phyloP scores from a whole-genome alignment of 306 rosid species.

The Dalbergia cultrata region DNA sequence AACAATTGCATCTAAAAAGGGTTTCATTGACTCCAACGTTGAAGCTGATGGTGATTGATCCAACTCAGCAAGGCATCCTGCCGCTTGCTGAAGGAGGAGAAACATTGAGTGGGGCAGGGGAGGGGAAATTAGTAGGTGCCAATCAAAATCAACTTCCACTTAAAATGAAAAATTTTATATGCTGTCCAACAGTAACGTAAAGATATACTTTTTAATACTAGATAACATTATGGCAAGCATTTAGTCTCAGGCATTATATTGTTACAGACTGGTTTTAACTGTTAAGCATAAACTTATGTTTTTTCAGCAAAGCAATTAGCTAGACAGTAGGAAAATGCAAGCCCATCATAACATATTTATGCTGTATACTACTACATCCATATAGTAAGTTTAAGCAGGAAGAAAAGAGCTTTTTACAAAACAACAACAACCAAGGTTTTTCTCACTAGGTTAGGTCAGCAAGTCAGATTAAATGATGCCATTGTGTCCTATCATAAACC shows the following conservation, averaged over 20 bases:
- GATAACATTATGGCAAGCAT: slow-evolving; percentile 18
- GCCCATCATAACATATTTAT: slow-evolving; percentile 16
- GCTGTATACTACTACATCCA: slow-evolving; percentile 17
- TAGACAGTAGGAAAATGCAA: slow-evolving; percentile 21
- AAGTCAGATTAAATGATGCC: background rate
- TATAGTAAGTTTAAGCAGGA: slow-evolving; percentile 17
- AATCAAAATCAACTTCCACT: slow-evolving; percentile 42
- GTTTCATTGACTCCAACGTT: slow-evolving; percentile 79
- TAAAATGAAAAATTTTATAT: slow-evolving; percentile 6
- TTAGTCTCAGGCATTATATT: slow-evolving; percentile 44
- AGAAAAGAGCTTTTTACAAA: background rate
- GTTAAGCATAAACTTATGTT: slow-evolving; percentile 5
- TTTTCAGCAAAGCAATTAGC: slow-evolving; percentile 4
- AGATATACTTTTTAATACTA: slow-evolving; percentile 21
- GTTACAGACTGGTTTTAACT: slow-evolving; percentile 28
- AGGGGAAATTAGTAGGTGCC: slow-evolving; percentile 15
- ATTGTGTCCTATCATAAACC: background rate
- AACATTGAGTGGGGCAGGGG: slow-evolving; percentile 14
- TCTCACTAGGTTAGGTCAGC: background rate
- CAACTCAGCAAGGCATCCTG: slow-evolving; percentile 79
- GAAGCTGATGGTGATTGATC: slow-evolving; percentile 90
- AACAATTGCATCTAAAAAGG: slow-evolving; percentile 79
- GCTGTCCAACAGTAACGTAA: background rate
- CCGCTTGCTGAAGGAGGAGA: slow-evolving; percentile 82
- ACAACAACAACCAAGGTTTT: background rate